Evolutionary conservation across 192 early-diverging fungal genomes (phyloP).

Genomic region (Coemansia sp.): DNA sequence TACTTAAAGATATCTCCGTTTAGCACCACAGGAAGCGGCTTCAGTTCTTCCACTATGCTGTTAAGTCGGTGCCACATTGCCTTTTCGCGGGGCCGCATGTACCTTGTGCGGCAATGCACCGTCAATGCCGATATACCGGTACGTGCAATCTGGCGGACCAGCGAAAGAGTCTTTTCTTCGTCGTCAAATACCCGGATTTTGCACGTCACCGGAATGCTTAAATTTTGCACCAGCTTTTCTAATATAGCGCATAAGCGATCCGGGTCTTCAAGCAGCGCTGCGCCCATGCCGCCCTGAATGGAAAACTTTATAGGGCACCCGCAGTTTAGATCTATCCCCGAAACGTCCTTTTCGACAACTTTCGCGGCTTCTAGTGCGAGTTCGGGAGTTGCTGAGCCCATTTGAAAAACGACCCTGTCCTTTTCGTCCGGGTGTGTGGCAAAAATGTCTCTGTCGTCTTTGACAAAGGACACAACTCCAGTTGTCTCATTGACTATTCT

Average conservation of each 20-base stretch:
- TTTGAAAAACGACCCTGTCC: conserved; percentile 79
- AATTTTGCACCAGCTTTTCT: conserved; percentile 64
- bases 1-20: conserved; percentile 85
- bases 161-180: conserved; percentile 72
- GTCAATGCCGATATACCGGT: conserved; percentile 87
- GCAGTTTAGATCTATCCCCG: conserved; percentile 95
- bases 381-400: conserved; percentile 88
- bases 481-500: conserved; percentile 69
- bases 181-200: conserved; percentile 81
- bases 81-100: conserved; percentile 74
- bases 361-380: conserved; percentile 82
- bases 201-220: conserved; percentile 80
- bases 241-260: conserved; percentile 79
- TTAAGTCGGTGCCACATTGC: conserved; percentile 85
- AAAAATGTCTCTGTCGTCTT: conserved; percentile 63
- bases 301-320: conserved; percentile 98
- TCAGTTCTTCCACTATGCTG: conserved; percentile 66
- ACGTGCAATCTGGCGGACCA: conserved; percentile 76
- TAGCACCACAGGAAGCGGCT: conserved; percentile 78
- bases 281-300: conserved; percentile 89
- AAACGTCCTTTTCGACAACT: conserved; percentile 80
- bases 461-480: conserved; percentile 76
- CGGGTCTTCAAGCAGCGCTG: conserved; percentile 81
- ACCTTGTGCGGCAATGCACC: conserved; percentile 81
- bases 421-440: conserved; percentile 76